Base-by-base conservation (phyloP, 768 basidiomycete genomes). In the Tulasnella sp. region DNA sequence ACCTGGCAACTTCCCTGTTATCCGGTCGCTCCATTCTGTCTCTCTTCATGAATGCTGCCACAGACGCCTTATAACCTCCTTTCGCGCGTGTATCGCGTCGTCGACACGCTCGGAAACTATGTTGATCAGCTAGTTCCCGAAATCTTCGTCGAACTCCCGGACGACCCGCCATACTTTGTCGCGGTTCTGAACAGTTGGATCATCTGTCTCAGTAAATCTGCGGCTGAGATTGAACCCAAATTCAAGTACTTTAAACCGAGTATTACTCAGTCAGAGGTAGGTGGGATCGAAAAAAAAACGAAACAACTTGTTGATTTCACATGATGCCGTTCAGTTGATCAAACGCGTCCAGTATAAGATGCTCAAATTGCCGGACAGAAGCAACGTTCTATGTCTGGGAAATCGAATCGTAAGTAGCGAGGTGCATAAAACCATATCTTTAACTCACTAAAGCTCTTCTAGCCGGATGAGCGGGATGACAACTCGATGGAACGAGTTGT, bases 331-430 rank as follows among this genome's bases (percentile, higher is more conserved):
- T 40, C 40, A 74, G 73, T 36, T 74, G 17, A 71, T 74, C 62
- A 62, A 62, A n/a, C 72, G 71, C 26, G 74, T 42, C 5, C 74
- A 74, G 44, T 44, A 32, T 26, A 72, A 72, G 65, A 36, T 74
- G n/a, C 47, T 74, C 34, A 66, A 73, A 52, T n/a, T 35, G 22
- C 35, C 63, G 34, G 40, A 74, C 16, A 78, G 41, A 32, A 76
- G 82, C 1, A 89, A 91, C 76, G 82, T 92, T 1, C 84, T 93
- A 36, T 88, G 88, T 0, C 75, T 82, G 14, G 91, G 91, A 2
- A 92, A 91, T 78, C 82, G 85, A 36, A 79, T 84, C 68, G 90
- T 88, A 76, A 73, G 84, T 14, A n/a, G 14, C n/a, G 40, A n/a
- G 29, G 5, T n/a, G 11, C 0, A n/a, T 29, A 0, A 17, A n/a